Base-by-base conservation (phyloP, 768 basidiomycete species). In the Obba rivulosa region DNA sequence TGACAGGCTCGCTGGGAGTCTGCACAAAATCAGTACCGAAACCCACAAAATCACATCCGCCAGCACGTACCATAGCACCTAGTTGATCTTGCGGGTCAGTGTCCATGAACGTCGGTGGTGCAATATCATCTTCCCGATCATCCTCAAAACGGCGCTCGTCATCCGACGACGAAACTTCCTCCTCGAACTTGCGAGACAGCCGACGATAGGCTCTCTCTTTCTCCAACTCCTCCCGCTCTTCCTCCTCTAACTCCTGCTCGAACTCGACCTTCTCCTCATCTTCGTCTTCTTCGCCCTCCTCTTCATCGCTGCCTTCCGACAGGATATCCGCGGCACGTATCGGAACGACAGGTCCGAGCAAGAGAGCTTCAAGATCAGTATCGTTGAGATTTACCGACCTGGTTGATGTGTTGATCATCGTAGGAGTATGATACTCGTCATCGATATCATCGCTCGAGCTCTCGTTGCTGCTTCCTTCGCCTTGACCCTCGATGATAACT, bases 201-300 rank as follows among this genome's bases (percentile, higher is more conserved):
- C 69, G 51, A 62, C 69, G 45, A 64, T 57, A 56, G 3, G 53
- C 52, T 18, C 43, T 41, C 28, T 31, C 28, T 5, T 31, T 31
- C 20, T 55, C 43, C 31, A 68, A 59, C 23, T 70, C 66, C 17
- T 62, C 59, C 21, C 63, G 47, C 17, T 73, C 63, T n/a, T 66
- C 50, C 18, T 74, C 71, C 21, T 74, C 75, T 24, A 58, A 53
- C 44, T 61, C 66, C 24, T 69, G 62, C 21, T 68, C 63, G 10
- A 60, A 57, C 3, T 69, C 66, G 13, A 55, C 59, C 13, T 62
- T 41, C 16, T 73, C 70, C 22, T 74, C 75, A 18, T 72, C 68
- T 69, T 66, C 69, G 41, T 72, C 74, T 8, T 66, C 62, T 16
- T 73, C 64, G 36, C n/a, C n/a, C n/a, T n/a, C n/a, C n/a, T 75